Base-by-base conservation (phyloP, 768 basidiomycete genomes). In the Tricholoma matsutake region DNA sequence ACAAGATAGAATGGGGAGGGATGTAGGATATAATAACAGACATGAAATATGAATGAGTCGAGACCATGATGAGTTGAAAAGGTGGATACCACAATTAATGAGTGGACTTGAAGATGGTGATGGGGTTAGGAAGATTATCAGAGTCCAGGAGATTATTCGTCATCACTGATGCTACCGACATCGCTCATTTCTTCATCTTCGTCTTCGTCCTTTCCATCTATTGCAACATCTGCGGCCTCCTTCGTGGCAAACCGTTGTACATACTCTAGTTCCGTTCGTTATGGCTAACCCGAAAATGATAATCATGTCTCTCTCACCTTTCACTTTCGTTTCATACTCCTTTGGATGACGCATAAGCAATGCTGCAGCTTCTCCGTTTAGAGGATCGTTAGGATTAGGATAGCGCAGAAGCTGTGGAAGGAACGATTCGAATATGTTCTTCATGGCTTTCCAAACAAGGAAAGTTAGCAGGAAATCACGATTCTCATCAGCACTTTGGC, bases 381-480 rank as follows among this genome's bases (percentile, higher is more conserved):
- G 79, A 3, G 97, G 97, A 72, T 99, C 97, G 62, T 96, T 94
- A 11, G 97, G 96, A 73, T 99, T 99, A 63, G 97, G 97, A 73
- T 99, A 99, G 52, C 96, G 91, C 59, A 99, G 78, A 1, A 99
- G 85, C 74, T 99, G 97, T 4, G 97, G 97, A 45, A 99, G 82
- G 79, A 99, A 99, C 54, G 93, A 90, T 74, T 99, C 97, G 70
- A 99, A 98, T 64, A 99, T 98, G 72, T 99, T 99, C 80, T 98
- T 93, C 91, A 98, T 96, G 76, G 98, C 96, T 98, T 49, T 32
- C 28, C 54, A 49, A 32, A 29, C 3, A 18, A 16, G 64, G 22
- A 7, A 25, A 54, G 45, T 58, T 32, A 14, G 51, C 20, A 39
- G 57, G 4, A 20, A 11, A n/a, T 35, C n/a, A n/a, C 35, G 49